A percentile compares a stretch with the other conserved stretches of the same genome.
Evolutionary conservation across 2,329 filamentous ascomycete genomes (phyloP).

Genomic region (Stachybotrys chlorohalonatus): DNA sequence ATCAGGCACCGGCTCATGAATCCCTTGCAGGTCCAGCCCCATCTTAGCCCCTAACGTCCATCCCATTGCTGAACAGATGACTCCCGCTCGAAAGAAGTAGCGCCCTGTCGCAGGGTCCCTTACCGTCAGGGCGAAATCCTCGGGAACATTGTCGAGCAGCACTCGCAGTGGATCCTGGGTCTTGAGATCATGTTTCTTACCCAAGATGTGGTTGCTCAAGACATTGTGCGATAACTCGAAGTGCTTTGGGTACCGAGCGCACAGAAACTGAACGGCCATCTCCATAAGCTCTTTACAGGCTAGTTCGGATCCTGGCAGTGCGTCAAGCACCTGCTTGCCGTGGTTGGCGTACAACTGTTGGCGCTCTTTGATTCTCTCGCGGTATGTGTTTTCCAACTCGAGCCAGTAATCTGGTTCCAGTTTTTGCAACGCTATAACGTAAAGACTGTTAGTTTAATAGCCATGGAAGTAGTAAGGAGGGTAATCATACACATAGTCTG

Average conservation of each 20-base stretch:
- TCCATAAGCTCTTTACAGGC: conserved; percentile 85
- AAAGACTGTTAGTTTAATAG: conserved; percentile 6
- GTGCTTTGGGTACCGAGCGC: conserved; percentile 64
- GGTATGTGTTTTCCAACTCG: conserved; percentile 73
- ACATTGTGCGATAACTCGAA: conserved; percentile 53
- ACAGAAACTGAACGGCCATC: conserved; percentile 73
- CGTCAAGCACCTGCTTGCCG: conserved; percentile 54
- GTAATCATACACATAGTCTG: conserved; percentile 71
- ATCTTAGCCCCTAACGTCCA: conserved; percentile 74
- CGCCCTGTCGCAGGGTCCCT: conserved; percentile 61
- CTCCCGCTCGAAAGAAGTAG: conserved; percentile 66
- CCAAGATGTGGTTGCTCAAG: conserved; percentile 62
- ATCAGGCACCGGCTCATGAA: conserved; percentile 68
- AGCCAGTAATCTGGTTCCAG: conserved; percentile 81
- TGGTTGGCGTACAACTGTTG: conserved; percentile 54
- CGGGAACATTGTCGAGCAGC: conserved; percentile 68
- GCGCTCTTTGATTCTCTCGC: conserved; percentile 57
- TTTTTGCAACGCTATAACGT: conserved; percentile 57
- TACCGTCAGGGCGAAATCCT: conserved; percentile 73
- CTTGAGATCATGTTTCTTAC: conserved; percentile 50
- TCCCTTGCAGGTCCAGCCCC: conserved; percentile 57
- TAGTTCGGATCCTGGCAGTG: conserved; percentile 65
- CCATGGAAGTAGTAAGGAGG: conserved; percentile 12
- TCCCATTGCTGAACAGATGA: conserved; percentile 71
- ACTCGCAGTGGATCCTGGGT: conserved; percentile 57